Conservation (phyloP, 2,329 filamentous ascomycete genomes). For the Penicillium sp. region DNA sequence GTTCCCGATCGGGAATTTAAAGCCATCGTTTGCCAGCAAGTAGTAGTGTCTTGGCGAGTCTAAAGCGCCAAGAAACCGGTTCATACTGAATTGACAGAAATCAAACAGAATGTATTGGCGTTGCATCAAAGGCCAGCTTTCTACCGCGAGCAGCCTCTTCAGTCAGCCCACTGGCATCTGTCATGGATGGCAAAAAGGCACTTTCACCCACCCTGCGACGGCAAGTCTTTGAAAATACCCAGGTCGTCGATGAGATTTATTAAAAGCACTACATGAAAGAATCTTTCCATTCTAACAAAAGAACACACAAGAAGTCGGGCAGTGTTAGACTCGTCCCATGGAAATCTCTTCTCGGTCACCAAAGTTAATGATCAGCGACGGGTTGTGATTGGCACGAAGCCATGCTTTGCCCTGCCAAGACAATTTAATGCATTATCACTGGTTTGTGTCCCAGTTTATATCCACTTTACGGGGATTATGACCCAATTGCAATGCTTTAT, state of each 20-base stretch:
- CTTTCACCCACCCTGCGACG: not conserved
- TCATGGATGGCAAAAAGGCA: not conserved
- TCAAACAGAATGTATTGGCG: too few relatives aligned
- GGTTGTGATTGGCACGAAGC: slow-evolving; percentile 13
- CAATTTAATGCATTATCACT: not conserved
- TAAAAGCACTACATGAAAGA: not conserved
- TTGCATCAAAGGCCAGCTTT: not conserved
- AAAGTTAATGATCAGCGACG: not conserved
- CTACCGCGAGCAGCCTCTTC: not conserved
- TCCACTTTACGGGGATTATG: not conserved
- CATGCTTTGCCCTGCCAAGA: slow-evolving; percentile 23
- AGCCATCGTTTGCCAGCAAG: not conserved
- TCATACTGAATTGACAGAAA: not conserved
- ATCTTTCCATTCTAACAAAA: not conserved
- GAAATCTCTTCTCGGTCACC: not conserved
- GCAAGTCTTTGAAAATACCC: not conserved
- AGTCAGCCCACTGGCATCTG: not conserved
- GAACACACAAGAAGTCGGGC: not conserved
- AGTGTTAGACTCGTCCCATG: not conserved
- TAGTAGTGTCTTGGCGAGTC: not conserved
- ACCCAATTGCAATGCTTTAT: slow-evolving; percentile 20
- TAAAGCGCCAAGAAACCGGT: not conserved
- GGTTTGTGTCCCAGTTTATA: not conserved
- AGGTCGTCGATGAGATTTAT: not conserved
- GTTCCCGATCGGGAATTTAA: slow-evolving; percentile 8